Evolutionary conservation across 2,329 filamentous ascomycete species (phyloP).

Genomic region (Phialemonium atrogriseum): DNA sequence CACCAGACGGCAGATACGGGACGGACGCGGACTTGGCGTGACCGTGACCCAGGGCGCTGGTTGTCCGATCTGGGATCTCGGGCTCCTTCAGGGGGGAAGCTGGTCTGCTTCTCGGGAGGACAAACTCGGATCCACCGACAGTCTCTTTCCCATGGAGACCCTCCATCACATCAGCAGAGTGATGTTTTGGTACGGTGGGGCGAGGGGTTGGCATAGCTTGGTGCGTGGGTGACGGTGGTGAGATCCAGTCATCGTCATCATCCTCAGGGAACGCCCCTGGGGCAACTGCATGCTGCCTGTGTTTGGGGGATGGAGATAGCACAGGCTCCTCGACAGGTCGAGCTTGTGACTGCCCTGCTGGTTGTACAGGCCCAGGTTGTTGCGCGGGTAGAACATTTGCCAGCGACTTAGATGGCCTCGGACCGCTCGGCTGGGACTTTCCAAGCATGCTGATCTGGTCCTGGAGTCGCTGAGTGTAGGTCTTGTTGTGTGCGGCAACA

Average conservation of each 20-base stretch:
- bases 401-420: constrained; percentile 40
- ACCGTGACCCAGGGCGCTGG: constrained; percentile 26
- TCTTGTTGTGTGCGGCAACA: constrained; percentile 64
- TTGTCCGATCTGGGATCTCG: constrained; percentile 18
- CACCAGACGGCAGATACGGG: constrained; percentile 35
- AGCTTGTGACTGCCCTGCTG: constrained; percentile 13
- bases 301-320: constrained; percentile 17
- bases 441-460: constrained; percentile 78
- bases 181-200: constrained; percentile 49
- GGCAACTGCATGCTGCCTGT: constrained; percentile 24
- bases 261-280: constrained; percentile 55
- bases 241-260: constrained; percentile 57
- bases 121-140: constrained; percentile 38
- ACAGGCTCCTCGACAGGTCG: constrained; percentile 16
- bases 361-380: constrained; percentile 18
- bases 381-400: constrained; percentile 27
- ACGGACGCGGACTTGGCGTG: constrained; percentile 59
- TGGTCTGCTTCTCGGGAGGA: constrained; percentile 28
- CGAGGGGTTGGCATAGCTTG: constrained; percentile 34
- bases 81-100: constrained; percentile 28
- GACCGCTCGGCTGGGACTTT: constrained; percentile 42
- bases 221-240: constrained; percentile 34
- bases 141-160: constrained; percentile 40
- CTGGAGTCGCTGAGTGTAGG: constrained; percentile 86
- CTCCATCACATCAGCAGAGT: constrained; percentile 55